A percentile compares a stretch with the other conserved stretches of the same genome.
These are phyloP conservation scores for Blastomyces emzantsi DNA, from an alignment of 2,329 filamentous ascomycete species.

Conservation along the genomic window DNA sequence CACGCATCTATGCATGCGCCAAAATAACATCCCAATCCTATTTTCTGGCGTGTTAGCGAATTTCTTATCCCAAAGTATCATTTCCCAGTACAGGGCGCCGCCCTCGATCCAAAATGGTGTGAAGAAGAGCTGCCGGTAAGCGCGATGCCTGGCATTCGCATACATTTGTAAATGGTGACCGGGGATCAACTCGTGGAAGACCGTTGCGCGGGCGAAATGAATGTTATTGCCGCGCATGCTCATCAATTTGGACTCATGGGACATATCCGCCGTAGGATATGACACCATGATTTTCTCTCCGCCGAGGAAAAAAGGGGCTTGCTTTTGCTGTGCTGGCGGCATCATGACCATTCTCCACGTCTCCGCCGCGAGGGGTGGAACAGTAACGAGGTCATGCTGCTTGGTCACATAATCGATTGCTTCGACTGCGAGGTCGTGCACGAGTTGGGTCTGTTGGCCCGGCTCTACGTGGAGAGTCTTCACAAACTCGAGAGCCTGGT, in stretches of 20 bases:
- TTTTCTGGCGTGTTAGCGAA: conserved; percentile 46
- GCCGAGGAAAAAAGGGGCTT: conserved; percentile 53
- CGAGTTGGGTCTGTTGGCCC: conserved; percentile 46
- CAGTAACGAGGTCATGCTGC: conserved; percentile 45
- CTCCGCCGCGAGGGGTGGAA: conserved; percentile 46
- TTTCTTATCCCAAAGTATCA: conserved; percentile 47
- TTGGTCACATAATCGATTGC: conserved; percentile 46
- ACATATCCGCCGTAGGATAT: conserved; percentile 35
- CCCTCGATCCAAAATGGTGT: conserved; percentile 54
- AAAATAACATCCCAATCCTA: conserved; percentile 51
- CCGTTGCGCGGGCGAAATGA: conserved; percentile 49
- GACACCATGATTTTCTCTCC: conserved; percentile 47
- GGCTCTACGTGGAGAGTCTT: conserved; percentile 48
- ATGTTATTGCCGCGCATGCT: conserved; percentile 52
- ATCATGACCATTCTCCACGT: conserved; percentile 52
- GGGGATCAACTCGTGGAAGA: conserved; percentile 54
- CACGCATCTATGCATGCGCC: conserved; percentile 54
- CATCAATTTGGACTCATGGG: conserved; percentile 49
- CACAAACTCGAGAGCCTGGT: conserved; percentile 46
- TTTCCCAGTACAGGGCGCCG: conserved; percentile 56
- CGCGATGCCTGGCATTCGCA: conserved; percentile 39
- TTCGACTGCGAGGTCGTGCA: conserved; percentile 44
- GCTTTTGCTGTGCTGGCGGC: conserved; percentile 43
- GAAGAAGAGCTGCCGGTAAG: conserved; percentile 45
- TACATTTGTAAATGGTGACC: conserved; percentile 50